Evolutionary conservation across 208 protist genomes (phyloP).

Genomic region (Porcisia deanei): DNA sequence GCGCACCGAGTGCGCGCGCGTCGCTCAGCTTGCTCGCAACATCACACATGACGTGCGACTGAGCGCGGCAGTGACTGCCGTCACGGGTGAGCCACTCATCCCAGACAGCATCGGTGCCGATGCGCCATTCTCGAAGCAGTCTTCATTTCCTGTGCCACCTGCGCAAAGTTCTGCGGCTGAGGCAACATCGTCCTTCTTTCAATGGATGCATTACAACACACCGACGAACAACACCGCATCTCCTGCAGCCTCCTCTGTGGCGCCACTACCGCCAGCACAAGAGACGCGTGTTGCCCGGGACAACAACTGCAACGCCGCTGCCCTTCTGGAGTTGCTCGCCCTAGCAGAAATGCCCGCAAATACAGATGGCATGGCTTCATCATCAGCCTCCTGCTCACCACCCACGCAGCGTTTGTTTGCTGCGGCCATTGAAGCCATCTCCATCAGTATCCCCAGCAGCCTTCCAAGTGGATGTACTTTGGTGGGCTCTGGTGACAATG

Average conservation of each 20-base stretch:
- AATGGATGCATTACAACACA: conserved; percentile 5
- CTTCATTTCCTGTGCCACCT: neutral
- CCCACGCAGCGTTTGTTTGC: neutral
- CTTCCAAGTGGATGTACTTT: neutral
- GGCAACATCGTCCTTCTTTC: neutral
- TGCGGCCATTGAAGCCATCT: neutral
- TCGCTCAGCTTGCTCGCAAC: conserved; percentile 7
- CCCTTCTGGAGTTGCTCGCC: conserved; percentile 23
- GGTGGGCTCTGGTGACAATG: neutral
- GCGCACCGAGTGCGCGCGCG: conserved; percentile 13
- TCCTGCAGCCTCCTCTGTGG: neutral
- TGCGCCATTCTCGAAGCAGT: neutral
- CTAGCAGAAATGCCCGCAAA: conserved; percentile 17
- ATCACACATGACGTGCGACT: conserved; percentile 9
- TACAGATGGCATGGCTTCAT: neutral
- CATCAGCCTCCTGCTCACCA: neutral
- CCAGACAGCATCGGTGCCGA: neutral
- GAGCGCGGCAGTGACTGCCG: neutral
- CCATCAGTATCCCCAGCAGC: neutral
- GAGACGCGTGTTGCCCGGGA: neutral
- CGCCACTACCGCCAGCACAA: neutral
- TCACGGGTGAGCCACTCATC: neutral
- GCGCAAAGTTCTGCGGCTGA: neutral
- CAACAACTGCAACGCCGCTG: neutral
- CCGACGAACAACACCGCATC: neutral